Evolutionary conservation across 2,329 filamentous ascomycete species (phyloP), one percentile per base, ranked within the genome.

Genomic region (Scleromitrula shiraiana): DNA sequence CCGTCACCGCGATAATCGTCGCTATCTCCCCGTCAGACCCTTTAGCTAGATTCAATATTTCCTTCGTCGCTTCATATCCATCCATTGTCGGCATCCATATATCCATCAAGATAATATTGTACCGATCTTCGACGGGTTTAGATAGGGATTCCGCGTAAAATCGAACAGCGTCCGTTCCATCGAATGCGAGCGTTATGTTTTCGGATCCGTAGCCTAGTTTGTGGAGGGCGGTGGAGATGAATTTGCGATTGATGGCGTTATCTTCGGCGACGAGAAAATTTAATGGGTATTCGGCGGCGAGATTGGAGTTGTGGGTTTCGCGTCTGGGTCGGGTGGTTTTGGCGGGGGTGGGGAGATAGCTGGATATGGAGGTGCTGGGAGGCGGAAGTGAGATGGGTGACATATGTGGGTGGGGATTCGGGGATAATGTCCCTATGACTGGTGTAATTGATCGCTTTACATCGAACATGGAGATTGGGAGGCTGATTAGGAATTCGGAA

Each of bases 31-130:
- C 53, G n/a, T n/a, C n/a, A 30, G 49, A 38, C 8, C 44, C 19
- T 10, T 42, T 38, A 1, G 60, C 57, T 5, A 65, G 24, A 4
- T 58, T 65, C 9, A 84, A 64, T 36, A 87, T 87, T 39, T 71
- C 68, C 56, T 76, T 72, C 0, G 82, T 78, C 2, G 83, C 83
- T 59, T 85, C 77, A 54, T 84, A 86, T 1, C 83, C 83, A 59
- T 86, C 82, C 71, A 86, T 80, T 54, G 80, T 70, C 1, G 83
- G 83, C 61, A 87, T 87, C 83, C 83, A 87, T 8, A 87, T 72
- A 63, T 87, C 83, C 83, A 87, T 87, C 36, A 86, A 66, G 20
- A 87, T 72, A 2, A 83, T 73, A 57, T 85, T 76, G 49, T 85
- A 76, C 2, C 65, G 63, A 43, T 47, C 60, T 43, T 23, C 54